Conservation (phyloP, 2,329 filamentous ascomycete genomes). For the Aspergillus luchuensis region DNA sequence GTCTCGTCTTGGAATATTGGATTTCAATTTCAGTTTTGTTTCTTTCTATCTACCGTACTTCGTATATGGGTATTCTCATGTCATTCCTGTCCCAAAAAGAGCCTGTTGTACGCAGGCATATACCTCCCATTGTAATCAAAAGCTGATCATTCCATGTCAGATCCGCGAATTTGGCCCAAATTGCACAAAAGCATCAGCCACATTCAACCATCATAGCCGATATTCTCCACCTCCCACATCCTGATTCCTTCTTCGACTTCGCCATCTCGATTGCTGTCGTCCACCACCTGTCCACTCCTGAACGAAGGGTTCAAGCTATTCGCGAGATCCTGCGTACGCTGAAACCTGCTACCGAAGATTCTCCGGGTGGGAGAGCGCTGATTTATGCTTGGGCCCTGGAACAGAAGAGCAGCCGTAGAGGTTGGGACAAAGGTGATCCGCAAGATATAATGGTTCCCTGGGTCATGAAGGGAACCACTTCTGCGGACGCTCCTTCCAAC, state of each 20-base stretch:
- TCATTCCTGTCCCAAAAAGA: constrained; percentile 9
- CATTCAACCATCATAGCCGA: constrained; percentile 79
- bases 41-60: constrained; percentile 18
- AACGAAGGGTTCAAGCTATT: constrained; percentile 72
- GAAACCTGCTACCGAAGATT: constrained; percentile 26
- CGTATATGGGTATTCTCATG: constrained; percentile 9
- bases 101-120: constrained; percentile 5
- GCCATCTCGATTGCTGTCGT: constrained; percentile 92
- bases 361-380: constrained; percentile 64
- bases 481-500: constrained; percentile 46
- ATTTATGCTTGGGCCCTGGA: constrained; percentile 96
- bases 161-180: constrained; percentile 60
- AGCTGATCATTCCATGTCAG: constrained; percentile 38
- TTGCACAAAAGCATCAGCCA: constrained; percentile 59
- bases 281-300: constrained; percentile 83
- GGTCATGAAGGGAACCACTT: constrained; percentile 63
- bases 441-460: constrained; percentile 97
- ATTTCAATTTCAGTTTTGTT: constrained; percentile 18
- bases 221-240: constrained; percentile 80
- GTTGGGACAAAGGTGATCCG: constrained; percentile 79
- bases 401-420: constrained; percentile 80
- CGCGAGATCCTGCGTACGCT: constrained; percentile 70
- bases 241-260: constrained; percentile 69
- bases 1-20: background rate
- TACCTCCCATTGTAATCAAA: background rate